Evolutionary conservation across 75 land plant genomes (phyloP).

Genomic region (Pinus albicaulis): DNA sequence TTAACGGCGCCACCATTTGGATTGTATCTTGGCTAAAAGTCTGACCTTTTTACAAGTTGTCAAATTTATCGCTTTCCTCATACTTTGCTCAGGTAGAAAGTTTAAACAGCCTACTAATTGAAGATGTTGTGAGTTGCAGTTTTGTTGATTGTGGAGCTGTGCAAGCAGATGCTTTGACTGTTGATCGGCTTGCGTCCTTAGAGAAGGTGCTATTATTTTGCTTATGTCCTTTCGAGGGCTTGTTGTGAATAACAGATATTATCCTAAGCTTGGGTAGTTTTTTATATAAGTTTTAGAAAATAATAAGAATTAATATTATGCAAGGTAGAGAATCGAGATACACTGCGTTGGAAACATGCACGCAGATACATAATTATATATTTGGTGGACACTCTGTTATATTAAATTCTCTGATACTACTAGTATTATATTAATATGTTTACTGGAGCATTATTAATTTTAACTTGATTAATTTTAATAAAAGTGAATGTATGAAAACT

Average conservation of each 20-base stretch:
- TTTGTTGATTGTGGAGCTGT: constrained; percentile 97
- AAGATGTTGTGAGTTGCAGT: constrained; percentile 31
- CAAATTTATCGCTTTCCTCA: too few species aligned
- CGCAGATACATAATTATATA: background rate
- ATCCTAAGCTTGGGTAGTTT: background rate
- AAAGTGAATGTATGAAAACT: background rate
- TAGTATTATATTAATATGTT: background rate
- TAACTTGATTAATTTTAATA: background rate
- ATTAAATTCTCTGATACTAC: background rate
- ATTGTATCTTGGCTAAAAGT: too few species aligned
- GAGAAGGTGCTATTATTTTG: constrained; percentile 69
- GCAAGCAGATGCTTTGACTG: constrained; percentile 98
- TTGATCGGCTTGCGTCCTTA: constrained; percentile 92
- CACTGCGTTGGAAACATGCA: background rate
- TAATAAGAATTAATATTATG: background rate
- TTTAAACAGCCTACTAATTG: background rate
- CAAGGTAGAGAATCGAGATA: background rate
- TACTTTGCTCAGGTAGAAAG: too few species aligned
- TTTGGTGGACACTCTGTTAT: background rate
- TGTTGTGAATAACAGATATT: too few species aligned
- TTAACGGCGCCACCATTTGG: too few species aligned
- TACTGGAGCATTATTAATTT: background rate
- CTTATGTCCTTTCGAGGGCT: background rate
- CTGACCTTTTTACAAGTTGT: too few species aligned
- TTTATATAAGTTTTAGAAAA: background rate